Base-by-base conservation (phyloP, 73 alveolate genomes). In the Paramecium pentaurelia region DNA sequence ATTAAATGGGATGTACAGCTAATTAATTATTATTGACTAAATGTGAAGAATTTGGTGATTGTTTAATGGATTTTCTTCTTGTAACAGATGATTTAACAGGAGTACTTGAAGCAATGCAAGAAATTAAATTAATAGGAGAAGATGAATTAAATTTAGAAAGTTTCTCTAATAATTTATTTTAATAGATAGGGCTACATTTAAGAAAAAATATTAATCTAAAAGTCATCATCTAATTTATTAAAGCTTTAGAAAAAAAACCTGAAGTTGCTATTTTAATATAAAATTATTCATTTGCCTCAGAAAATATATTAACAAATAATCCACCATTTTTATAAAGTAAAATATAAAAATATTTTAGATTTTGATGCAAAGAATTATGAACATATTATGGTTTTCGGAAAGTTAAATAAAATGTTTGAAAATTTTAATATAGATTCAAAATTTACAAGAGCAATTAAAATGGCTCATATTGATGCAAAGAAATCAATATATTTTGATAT, bases 231-330 rank as follows among this genome's bases (percentile, higher is more conserved):
- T 18, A 42, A 3, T 77, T 77, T 34, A 47, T 77, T 77, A n/a
- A 44, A 44, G 90, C 90, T 1, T 44, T 77, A 18, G 90, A 77
- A 30, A 77, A 77, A 49, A 77, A 77, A 77, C 90, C 90, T 3
- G 90, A 77, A 47, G 44, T 77, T 1, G 90, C 54, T 11, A 4
- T 32, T 3, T 34, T 77, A 44, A 44, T 77, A 20, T 44, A 22
- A 9, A 77, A 77, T 77, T 77, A 77, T 44, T 77, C 90, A 16
- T 77, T 16, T 77, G 90, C 90, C 32, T 40, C 90, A 12, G 90
- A 77, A 44, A 77, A 77, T 77, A 8, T 44, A 8, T 40, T 77
- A 27, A 10, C 25, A 7, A 60, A 38, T 1, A 6, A 7, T 4
- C 90, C 90, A 0, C 90, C 90, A 8, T 77, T 77, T 22, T 27